Percentiles rank a stretch among this genome's conserved stretches.
phyloP scores from a whole-genome alignment of 768 basidiomycete species.

The Auricularia sp. region DNA sequence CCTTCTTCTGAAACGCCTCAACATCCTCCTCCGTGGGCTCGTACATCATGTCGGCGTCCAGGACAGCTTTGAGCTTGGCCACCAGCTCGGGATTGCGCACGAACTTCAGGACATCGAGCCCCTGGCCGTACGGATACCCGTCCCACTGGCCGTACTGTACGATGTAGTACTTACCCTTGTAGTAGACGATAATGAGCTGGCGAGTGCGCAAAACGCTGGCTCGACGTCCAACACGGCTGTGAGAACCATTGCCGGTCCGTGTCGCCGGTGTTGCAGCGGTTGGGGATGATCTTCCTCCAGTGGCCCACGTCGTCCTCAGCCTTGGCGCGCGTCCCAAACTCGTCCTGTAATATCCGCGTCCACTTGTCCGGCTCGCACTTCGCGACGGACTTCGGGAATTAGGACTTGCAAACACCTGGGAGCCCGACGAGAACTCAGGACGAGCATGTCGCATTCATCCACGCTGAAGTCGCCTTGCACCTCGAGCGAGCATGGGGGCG shows the following conservation, averaged over 20 bases:
- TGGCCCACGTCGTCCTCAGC: slow-evolving; percentile 45
- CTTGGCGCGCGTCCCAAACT: slow-evolving; percentile 35
- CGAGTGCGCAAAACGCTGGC: too few species aligned
- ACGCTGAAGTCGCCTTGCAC: slow-evolving; percentile 28
- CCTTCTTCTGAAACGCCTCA: too few species aligned
- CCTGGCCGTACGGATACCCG: too few species aligned
- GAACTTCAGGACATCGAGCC: too few species aligned
- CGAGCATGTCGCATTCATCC: slow-evolving; percentile 30
- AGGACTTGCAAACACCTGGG: slow-evolving; percentile 53
- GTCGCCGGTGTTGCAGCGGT: slow-evolving; percentile 44
- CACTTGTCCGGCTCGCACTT: slow-evolving; percentile 34
- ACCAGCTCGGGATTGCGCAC: too few species aligned
- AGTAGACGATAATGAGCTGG: too few species aligned
- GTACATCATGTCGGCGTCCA: too few species aligned
- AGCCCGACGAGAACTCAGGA: slow-evolving; percentile 40
- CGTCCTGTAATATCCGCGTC: slow-evolving; percentile 46
- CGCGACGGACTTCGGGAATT: slow-evolving; percentile 38
- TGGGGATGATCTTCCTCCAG: slow-evolving; percentile 36
- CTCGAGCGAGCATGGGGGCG: slow-evolving; percentile 34
- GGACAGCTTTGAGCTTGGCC: too few species aligned
- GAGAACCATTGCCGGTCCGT: slow-evolving; percentile 38
- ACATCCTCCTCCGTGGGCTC: too few species aligned
- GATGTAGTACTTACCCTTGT: too few species aligned
- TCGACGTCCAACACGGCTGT: too few species aligned
- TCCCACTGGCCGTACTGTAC: too few species aligned